phyloP scores from a whole-genome alignment of 2,329 filamentous ascomycete species.

The Botrytis paeoniae region DNA sequence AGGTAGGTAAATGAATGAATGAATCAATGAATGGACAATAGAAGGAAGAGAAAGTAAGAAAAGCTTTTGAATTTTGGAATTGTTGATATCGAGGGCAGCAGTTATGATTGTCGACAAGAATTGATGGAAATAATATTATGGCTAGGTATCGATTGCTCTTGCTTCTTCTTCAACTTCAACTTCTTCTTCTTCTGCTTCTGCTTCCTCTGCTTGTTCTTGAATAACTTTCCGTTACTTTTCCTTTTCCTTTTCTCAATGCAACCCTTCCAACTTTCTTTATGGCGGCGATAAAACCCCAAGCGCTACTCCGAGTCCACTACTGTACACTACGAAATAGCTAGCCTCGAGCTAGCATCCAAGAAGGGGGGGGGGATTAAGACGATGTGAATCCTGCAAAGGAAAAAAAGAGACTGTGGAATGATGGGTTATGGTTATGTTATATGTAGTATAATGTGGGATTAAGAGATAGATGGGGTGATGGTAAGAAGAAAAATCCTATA shows the following conservation, averaged over 20 bases:
- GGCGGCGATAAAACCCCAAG: slow-evolving; percentile 11
- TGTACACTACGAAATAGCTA: slow-evolving; percentile 1
- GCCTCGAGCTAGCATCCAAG: not conserved
- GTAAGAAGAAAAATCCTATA: not conserved
- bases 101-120: slow-evolving; percentile 9
- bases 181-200: not conserved
- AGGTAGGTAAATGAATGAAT: not conserved
- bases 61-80: not conserved
- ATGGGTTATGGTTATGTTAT: not conserved
- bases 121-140: slow-evolving; percentile 3
- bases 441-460: not conserved
- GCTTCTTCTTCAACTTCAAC: not conserved
- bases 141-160: slow-evolving; percentile 8
- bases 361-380: not conserved
- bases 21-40: slow-evolving; percentile 11
- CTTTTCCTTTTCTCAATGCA: slow-evolving; percentile 12
- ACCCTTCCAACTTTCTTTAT: slow-evolving; percentile 7
- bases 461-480: not conserved
- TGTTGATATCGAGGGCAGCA: not conserved
- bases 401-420: not conserved
- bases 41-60: slow-evolving; percentile 18
- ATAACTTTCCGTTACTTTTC: not conserved
- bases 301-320: slow-evolving; percentile 16
- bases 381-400: not conserved
- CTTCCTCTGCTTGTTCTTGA: not conserved